phyloP scores from a whole-genome alignment of 2,329 filamentous ascomycete species.

The Penicillium sp. region DNA sequence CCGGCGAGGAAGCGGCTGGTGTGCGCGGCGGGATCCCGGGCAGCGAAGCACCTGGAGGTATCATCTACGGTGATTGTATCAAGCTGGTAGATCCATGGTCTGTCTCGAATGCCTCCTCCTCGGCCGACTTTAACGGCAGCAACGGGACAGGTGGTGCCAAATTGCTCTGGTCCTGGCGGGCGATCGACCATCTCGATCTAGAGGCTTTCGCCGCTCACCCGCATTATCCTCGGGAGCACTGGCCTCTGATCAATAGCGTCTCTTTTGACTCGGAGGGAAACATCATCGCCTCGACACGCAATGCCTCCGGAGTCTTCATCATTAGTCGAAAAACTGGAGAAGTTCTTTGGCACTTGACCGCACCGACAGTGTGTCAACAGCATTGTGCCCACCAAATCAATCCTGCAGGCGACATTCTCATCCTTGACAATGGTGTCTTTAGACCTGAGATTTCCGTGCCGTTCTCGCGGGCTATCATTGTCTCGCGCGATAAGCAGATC shows the following conservation, averaged over 20 bases:
- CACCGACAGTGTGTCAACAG: conserved; percentile 49
- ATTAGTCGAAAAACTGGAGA: conserved; percentile 47
- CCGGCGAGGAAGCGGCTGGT: conserved; percentile 38
- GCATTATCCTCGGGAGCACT: conserved; percentile 42
- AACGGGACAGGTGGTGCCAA: conserved; percentile 36
- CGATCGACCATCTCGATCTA: conserved; percentile 46
- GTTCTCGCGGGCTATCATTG: conserved; percentile 50
- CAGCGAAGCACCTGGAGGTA: conserved; percentile 35
- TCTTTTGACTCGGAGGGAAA: conserved; percentile 44
- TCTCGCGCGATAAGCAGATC: conserved; percentile 45
- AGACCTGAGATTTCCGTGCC: conserved; percentile 46
- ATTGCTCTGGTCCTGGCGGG: conserved; percentile 51
- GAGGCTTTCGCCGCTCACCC: conserved; percentile 47
- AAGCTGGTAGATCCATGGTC: conserved; percentile 45
- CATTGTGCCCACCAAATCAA: conserved; percentile 50
- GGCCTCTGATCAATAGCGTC: conserved; percentile 52
- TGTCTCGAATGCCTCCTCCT: conserved; percentile 22
- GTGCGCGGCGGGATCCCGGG: conserved; percentile 49
- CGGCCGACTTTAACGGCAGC: conserved; percentile 25
- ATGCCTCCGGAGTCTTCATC: conserved; percentile 49
- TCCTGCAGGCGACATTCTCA: conserved; percentile 48
- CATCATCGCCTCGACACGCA: conserved; percentile 50
- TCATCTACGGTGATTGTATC: conserved; percentile 47
- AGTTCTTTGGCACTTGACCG: conserved; percentile 49
- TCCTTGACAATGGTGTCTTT: conserved; percentile 54